phyloP scores from a whole-genome alignment of 768 basidiomycete genomes.

The Boletellus ananas region DNA sequence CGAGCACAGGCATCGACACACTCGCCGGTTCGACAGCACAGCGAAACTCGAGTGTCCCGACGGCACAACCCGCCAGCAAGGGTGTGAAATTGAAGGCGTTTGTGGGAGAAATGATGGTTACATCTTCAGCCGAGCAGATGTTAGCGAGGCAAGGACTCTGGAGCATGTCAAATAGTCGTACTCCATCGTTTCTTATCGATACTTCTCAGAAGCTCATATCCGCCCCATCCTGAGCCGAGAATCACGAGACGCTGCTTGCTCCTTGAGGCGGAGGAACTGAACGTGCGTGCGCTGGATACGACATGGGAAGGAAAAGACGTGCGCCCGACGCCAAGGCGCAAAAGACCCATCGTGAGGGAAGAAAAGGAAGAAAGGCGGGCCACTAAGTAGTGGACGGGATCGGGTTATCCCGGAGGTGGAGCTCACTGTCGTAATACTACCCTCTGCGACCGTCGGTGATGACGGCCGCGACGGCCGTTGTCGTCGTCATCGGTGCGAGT shows the following conservation, averaged over 20 bases:
- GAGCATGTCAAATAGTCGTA: conserved; percentile 29
- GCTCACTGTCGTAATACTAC: no score
- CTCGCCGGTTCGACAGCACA: conserved; percentile 78
- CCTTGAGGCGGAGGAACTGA: conserved; percentile 35
- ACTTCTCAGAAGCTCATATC: conserved; percentile 62
- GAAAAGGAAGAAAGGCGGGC: background rate
- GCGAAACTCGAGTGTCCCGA: conserved; percentile 81
- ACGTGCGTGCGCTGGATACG: conserved; percentile 27
- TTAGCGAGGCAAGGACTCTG: background rate
- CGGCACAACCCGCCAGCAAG: conserved; percentile 54
- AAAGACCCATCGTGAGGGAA: conserved; percentile 12
- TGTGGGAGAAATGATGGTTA: conserved; percentile 62
- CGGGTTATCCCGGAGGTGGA: conserved; percentile 16
- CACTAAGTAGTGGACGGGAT: background rate
- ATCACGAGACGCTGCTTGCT: conserved; percentile 52
- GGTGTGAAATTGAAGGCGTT: conserved; percentile 42
- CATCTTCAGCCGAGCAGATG: conserved; percentile 40
- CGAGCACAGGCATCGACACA: background rate
- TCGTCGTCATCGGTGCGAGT: no score
- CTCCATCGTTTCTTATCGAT: conserved; percentile 73
- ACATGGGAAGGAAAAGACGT: background rate
- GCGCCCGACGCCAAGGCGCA: conserved; percentile 9
- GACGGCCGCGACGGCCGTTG: no score
- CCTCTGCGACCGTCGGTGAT: no score
- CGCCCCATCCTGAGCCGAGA: conserved; percentile 77